These are phyloP conservation scores for Entrophospora sp. DNA, from an alignment of 192 early-diverging fungal genomes.

Conservation along the genomic window DNA sequence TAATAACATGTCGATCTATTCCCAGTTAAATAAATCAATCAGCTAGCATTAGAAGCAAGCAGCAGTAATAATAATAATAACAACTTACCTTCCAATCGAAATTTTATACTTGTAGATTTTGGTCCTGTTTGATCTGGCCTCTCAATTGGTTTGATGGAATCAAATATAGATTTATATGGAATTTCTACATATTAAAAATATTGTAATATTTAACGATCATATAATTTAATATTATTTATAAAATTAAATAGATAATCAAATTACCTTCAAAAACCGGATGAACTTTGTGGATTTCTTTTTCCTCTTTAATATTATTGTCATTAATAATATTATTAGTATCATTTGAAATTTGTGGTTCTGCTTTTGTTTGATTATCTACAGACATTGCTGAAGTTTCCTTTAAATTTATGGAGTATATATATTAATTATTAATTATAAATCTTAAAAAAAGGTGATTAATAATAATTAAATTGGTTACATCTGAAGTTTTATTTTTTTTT, in stretches of 20 bases:
- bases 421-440: too few species aligned
- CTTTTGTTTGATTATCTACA: too few species aligned
- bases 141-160: slow-evolving; percentile 13
- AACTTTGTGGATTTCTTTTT: slow-evolving; percentile 7
- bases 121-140: background rate
- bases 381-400: too few species aligned
- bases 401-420: too few species aligned
- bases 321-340: too few species aligned
- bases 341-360: too few species aligned
- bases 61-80: background rate
- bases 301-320: too few species aligned
- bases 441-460: too few species aligned
- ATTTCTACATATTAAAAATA: background rate
- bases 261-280: background rate
- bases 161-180: background rate
- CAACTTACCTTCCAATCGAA: slow-evolving; percentile 5
- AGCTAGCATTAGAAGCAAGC: too few species aligned
- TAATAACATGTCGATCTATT: slow-evolving; percentile 65
- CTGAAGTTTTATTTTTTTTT: background rate
- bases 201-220: background rate
- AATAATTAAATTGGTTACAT: too few species aligned
- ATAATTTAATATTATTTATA: background rate
- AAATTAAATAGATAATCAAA: background rate
- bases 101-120: background rate
- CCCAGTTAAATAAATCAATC: background rate